Evolutionary conservation across 495 filamentous ascomycete genomes (phyloP), one percentile per base, ranked within the genome.

Genomic region (Jackrogersella multiformis): DNA sequence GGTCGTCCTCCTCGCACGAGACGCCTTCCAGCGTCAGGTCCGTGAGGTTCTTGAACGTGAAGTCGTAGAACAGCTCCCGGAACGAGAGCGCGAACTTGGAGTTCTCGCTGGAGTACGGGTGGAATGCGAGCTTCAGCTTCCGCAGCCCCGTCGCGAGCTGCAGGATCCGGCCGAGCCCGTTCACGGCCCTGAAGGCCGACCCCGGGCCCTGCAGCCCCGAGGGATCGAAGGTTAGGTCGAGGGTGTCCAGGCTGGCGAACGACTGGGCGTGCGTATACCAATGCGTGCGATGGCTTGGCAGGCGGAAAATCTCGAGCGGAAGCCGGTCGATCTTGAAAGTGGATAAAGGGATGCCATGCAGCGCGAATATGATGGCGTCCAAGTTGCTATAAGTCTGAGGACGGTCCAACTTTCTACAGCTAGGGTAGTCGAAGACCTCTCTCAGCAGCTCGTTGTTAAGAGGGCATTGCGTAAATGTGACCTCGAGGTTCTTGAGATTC

Each of bases 231-330:
- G 76, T 77, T 1, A 81, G 65, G 69, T 76, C 64, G 8, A 83
- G 77, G 36, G 58, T 72, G 1, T 78, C 66, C 7, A 83, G 71
- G 53, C 66, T 73, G 6, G 74, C 60, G 54, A 83, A 81, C 18
- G 79, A 73, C 42, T 74, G 74, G 2, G 77, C 80, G 46, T 78
- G 78, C 68, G 77, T 76, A 61, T 77, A 79, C 80, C 80, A 83
- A 57, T 78, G 78, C 3, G 52, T 69, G 10, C 79, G 75, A 61
- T 80, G 76, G 36, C 66, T 69, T 28, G 72, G 53, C 39, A 74
- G 24, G 24, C 76, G 73, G 58, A 83, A 81, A 26, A 81, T 56
- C 51, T 80, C 80, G 32, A 83, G 78, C 18, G 81, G 81, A 15
- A 83, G 74, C 15, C 79, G 78, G 64, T 81, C 79, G 59, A 81